Base-by-base conservation (phyloP, 495 filamentous ascomycete genomes). In the Durotheca rogersii region DNA sequence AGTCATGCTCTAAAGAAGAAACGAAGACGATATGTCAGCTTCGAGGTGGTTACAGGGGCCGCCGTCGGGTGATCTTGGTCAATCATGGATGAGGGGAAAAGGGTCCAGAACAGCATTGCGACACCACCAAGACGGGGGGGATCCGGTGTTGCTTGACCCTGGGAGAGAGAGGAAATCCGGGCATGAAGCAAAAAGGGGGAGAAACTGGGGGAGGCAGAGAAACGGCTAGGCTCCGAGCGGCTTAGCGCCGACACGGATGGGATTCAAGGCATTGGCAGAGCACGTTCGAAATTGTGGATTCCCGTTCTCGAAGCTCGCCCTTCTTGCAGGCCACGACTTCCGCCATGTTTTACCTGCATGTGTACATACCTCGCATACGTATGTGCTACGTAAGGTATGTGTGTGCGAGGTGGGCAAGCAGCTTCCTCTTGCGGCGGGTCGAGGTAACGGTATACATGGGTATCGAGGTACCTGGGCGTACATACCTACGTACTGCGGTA, bases 11-110 rank as follows among this genome's bases (percentile, higher is more conserved):
- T 42, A 35, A 53, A 32, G 32, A 27, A 27, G 9, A 27, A 27
- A 27, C 4, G 4, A 27, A 4, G 4, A 4, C 23, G 23, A 27
- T 27, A 27, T n/a, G n/a, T n/a, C 32, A 38, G 45, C 27, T 41
- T 37, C 46, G 16, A 21, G 25, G 16, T 49, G 46, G 34, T 44
- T 14, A 59, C 49, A 19, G 27, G 50, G 36, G n/a, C n/a, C 27
- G 29, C 6, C 46, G 49, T 54, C 39, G 50, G 56, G 53, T 49
- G 56, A 59, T 59, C 56, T 50, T 59, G 49, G 50, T 46, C 56
- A 45, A 51, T 54, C 41, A 9, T 59, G 50, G 56, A 39, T 42
- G 56, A 59, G 56, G 56, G 56, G 56, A 59, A 59, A 59, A 59
- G 27, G 50, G 56, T 59, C 56, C 40, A 59, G 56, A 59, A 59